Evolutionary conservation across 1,139 yeast genomes (phyloP).

Genomic region (Sugiyamaella paludigena): DNA sequence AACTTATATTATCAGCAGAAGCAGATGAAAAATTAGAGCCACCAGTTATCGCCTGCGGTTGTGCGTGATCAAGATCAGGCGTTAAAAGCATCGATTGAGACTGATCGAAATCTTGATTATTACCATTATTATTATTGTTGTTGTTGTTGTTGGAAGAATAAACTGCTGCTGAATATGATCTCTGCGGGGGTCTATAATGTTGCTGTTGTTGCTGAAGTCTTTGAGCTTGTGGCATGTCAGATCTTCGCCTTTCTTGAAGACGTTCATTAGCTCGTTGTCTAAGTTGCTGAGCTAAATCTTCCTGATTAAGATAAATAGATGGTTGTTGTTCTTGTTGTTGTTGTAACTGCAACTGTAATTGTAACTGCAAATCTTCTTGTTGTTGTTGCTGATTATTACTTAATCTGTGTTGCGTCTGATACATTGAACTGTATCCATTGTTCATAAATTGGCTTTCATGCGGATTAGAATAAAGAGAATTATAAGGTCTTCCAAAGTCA

Average conservation of each 20-base stretch:
- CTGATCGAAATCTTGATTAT: no score
- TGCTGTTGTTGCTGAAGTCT: conserved; percentile 5
- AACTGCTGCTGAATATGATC: not conserved
- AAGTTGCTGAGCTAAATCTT: not conserved
- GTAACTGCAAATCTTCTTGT: conserved; percentile 8
- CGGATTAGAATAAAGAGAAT: no score
- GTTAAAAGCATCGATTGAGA: conserved; percentile 13
- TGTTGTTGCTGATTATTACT: conserved; percentile 7
- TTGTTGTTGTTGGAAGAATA: not conserved
- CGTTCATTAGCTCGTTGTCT: no score
- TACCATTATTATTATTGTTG: not conserved
- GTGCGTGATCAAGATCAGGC: conserved; percentile 14
- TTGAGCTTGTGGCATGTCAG: not conserved
- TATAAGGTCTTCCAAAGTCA: no score
- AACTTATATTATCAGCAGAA: not conserved
- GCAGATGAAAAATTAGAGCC: not conserved
- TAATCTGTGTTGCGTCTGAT: conserved; percentile 6
- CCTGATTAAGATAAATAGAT: not conserved
- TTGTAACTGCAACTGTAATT: conserved; percentile 7
- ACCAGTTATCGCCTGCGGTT: not conserved
- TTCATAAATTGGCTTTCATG: no score
- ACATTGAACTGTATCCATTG: not conserved
- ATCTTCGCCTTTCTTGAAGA: no score
- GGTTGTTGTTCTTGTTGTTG: conserved; percentile 2
- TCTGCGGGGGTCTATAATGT: not conserved